These are phyloP conservation scores for Terfezia boudieri DNA, from an alignment of 495 filamentous ascomycete genomes.

Conservation along the genomic window DNA sequence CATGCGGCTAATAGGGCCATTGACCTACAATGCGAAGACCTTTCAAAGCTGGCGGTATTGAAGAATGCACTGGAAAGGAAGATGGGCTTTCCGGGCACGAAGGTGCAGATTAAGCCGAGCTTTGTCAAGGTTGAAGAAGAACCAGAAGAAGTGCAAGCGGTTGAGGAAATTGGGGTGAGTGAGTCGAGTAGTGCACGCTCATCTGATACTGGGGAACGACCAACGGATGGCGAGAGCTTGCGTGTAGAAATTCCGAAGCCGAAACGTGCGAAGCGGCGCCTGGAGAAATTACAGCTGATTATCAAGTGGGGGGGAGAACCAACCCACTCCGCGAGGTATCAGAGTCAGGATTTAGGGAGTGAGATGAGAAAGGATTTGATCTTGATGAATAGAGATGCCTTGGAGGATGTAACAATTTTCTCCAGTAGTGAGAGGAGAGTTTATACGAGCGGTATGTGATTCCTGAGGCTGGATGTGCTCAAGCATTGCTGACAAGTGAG, in stretches of 20 bases:
- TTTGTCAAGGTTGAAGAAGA: background rate
- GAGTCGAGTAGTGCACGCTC: background rate
- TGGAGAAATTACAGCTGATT: slow-evolving; percentile 91
- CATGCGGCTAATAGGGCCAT: slow-evolving; percentile 63
- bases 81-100: slow-evolving; percentile 80
- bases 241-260: background rate
- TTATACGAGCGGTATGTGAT: slow-evolving; percentile 52
- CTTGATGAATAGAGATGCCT: slow-evolving; percentile 73
- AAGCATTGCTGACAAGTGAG: background rate
- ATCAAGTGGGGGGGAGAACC: slow-evolving; percentile 99
- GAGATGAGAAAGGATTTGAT: slow-evolving; percentile 81
- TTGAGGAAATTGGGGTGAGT: background rate
- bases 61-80: slow-evolving; percentile 76
- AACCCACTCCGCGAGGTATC: slow-evolving; percentile 89
- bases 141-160: background rate
- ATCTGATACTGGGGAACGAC: background rate
- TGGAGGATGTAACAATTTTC: slow-evolving; percentile 79
- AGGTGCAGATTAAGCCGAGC: slow-evolving; percentile 90
- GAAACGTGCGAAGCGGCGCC: slow-evolving; percentile 60
- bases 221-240: background rate
- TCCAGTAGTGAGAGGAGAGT: slow-evolving; percentile 88
- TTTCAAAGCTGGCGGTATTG: slow-evolving; percentile 59
- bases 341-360: slow-evolving; percentile 77
- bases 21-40: slow-evolving; percentile 57
- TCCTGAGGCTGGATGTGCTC: slow-evolving; percentile 4